Conservation (phyloP, 192 early-diverging fungal species). For the Oehlia diaphana region DNA sequence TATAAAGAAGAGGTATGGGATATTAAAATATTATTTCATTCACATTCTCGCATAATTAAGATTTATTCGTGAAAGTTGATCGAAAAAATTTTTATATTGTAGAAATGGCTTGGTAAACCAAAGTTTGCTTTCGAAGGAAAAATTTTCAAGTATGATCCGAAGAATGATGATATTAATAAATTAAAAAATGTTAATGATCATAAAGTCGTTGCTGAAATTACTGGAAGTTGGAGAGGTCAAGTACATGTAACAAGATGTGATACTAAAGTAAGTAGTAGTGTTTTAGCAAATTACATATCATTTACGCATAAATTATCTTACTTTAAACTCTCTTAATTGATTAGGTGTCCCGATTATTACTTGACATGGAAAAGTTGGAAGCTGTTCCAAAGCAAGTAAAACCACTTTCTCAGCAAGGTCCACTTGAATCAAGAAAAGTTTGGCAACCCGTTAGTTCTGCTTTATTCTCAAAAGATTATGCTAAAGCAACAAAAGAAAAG, state of each 20-base stretch:
- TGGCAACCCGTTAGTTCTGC: slow-evolving; percentile 64
- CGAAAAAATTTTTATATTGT: not conserved
- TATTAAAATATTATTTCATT: not conserved
- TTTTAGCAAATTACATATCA: slow-evolving; percentile 12
- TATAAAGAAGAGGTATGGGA: slow-evolving; percentile 67
- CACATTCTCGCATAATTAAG: no score
- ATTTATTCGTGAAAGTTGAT: not conserved
- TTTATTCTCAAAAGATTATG: slow-evolving; percentile 56
- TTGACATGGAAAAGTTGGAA: slow-evolving; percentile 54
- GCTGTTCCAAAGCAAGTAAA: slow-evolving; percentile 53
- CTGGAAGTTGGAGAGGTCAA: slow-evolving; percentile 66
- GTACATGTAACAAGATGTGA: slow-evolving; percentile 39
- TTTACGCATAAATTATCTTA: slow-evolving; percentile 22
- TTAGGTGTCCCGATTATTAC: slow-evolving; percentile 39
- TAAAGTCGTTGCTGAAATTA: slow-evolving; percentile 56
- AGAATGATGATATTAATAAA: slow-evolving; percentile 39
- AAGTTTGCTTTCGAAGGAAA: slow-evolving; percentile 69
- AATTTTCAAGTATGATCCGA: slow-evolving; percentile 62
- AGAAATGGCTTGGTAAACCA: slow-evolving; percentile 64
- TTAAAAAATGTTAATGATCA: slow-evolving; percentile 59
- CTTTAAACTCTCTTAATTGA: not conserved
- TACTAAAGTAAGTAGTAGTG: slow-evolving; percentile 14
- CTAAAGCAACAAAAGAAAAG: slow-evolving; percentile 65
- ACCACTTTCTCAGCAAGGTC: slow-evolving; percentile 59
- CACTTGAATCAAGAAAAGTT: slow-evolving; percentile 60